Percentiles rank a stretch among this genome's conserved stretches.
Evolutionary conservation across 495 filamentous ascomycete genomes (phyloP).

Genomic region (Pyronema omphalodes): DNA sequence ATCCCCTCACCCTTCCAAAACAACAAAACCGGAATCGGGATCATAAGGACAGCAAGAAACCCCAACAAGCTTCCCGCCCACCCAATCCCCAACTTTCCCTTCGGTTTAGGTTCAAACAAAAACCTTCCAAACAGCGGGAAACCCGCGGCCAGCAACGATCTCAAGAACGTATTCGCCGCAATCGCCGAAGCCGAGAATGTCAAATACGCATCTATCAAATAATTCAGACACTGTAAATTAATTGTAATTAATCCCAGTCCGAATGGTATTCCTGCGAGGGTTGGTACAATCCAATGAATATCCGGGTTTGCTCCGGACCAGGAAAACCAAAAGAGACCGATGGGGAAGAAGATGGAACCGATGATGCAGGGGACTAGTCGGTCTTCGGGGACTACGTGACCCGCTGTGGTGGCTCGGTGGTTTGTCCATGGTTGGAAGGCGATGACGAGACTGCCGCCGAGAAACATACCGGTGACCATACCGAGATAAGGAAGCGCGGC

Average conservation of each 20-base stretch:
- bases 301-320: conserved; percentile 38
- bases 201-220: conserved; percentile 73
- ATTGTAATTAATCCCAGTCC: conserved; percentile 53
- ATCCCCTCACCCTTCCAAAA: conserved; percentile 44
- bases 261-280: conserved; percentile 43
- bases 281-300: conserved; percentile 71
- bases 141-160: conserved; percentile 53
- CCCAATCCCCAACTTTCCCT: conserved; percentile 41
- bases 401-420: conserved; percentile 49
- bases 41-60: conserved; percentile 44
- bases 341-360: conserved; percentile 53
- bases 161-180: conserved; percentile 75
- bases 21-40: conserved; percentile 60
- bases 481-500: conserved; percentile 63
- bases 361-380: conserved; percentile 61
- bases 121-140: conserved; percentile 58
- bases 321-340: conserved; percentile 46
- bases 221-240: conserved; percentile 72
- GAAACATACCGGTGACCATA: conserved; percentile 54
- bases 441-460: conserved; percentile 37
- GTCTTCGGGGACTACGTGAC: conserved; percentile 71
- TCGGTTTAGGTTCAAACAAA: neutral
- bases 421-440: conserved; percentile 49
- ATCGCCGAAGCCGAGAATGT: conserved; percentile 83
- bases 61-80: conserved; percentile 65